Evolutionary conservation across 371 early-diverging fungal species (phyloP).

Genomic region (Smittium mucronatum): DNA sequence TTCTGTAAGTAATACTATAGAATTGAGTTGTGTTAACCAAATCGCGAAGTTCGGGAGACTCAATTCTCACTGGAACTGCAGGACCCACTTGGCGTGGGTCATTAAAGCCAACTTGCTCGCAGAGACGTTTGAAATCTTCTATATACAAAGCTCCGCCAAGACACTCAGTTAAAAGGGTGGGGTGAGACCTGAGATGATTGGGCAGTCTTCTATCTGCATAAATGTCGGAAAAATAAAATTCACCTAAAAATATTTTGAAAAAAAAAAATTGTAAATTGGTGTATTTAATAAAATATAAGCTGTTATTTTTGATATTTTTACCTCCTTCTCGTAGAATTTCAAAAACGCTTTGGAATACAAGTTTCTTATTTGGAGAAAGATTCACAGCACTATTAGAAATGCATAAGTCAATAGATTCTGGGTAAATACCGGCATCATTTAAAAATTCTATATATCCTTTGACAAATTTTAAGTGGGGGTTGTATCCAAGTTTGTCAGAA

Average conservation of each 20-base stretch:
- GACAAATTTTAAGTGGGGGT: slow-evolving; percentile 30
- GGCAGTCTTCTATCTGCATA: slow-evolving; percentile 35
- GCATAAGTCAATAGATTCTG: slow-evolving; percentile 31
- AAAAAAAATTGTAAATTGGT: not conserved
- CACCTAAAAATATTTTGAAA: slow-evolving; percentile 15
- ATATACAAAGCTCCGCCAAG: slow-evolving; percentile 34
- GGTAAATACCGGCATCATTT: slow-evolving; percentile 25
- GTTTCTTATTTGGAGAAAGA: slow-evolving; percentile 36
- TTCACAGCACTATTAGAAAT: slow-evolving; percentile 38
- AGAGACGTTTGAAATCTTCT: slow-evolving; percentile 31
- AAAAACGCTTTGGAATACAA: slow-evolving; percentile 32
- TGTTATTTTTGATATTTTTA: slow-evolving; percentile 7
- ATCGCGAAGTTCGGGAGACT: slow-evolving; percentile 30
- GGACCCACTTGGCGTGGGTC: slow-evolving; percentile 30
- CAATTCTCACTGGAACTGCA: slow-evolving; percentile 27
- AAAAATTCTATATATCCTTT: slow-evolving; percentile 35
- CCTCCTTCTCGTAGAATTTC: slow-evolving; percentile 31
- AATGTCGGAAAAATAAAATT: slow-evolving; percentile 37
- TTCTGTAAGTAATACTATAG: slow-evolving; percentile 34
- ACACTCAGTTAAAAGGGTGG: slow-evolving; percentile 34
- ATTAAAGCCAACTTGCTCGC: slow-evolving; percentile 31
- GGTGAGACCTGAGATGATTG: slow-evolving; percentile 29
- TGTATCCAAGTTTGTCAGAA: slow-evolving; percentile 26
- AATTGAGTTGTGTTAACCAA: slow-evolving; percentile 34
- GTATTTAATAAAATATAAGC: not conserved